Conservation (phyloP, 2,329 filamentous ascomycete genomes). For the Metarhizium guizhouense region DNA sequence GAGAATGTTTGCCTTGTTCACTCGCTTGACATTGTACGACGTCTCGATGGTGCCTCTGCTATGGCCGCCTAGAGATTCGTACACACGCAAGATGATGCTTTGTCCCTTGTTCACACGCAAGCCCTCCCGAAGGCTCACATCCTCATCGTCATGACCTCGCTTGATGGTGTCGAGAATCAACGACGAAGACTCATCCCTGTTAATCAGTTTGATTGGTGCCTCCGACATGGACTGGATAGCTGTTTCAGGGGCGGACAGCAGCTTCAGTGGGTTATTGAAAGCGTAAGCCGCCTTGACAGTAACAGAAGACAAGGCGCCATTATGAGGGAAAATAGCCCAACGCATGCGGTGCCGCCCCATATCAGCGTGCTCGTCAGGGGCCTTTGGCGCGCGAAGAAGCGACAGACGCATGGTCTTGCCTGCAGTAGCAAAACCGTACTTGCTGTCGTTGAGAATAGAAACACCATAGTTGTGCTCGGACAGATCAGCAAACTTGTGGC, state of each 20-base stretch:
- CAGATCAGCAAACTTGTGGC: slow-evolving; percentile 87
- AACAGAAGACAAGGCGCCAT: slow-evolving; percentile 57
- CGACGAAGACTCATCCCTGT: slow-evolving; percentile 42
- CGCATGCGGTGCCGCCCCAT: slow-evolving; percentile 85
- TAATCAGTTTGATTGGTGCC: slow-evolving; percentile 56
- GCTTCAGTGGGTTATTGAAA: slow-evolving; percentile 72
- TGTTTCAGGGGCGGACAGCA: slow-evolving; percentile 20
- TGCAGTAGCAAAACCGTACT: slow-evolving; percentile 88
- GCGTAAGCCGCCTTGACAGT: slow-evolving; percentile 80
- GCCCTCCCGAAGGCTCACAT: slow-evolving; percentile 53
- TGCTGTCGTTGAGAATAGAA: slow-evolving; percentile 87
- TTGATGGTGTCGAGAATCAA: slow-evolving; percentile 86
- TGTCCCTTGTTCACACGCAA: slow-evolving; percentile 59
- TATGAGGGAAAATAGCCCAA: slow-evolving; percentile 84
- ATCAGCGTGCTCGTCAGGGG: slow-evolving; percentile 86
- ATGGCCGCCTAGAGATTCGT: slow-evolving; percentile 80
- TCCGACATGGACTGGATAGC: slow-evolving; percentile 17
- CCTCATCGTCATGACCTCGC: slow-evolving; percentile 81
- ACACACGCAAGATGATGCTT: slow-evolving; percentile 77
- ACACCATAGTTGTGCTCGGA: slow-evolving; percentile 85
- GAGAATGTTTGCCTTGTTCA: slow-evolving; percentile 75
- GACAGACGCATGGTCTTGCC: slow-evolving; percentile 86
- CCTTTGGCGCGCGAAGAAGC: slow-evolving; percentile 79
- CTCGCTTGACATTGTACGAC: slow-evolving; percentile 62
- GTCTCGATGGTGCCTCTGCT: slow-evolving; percentile 63